These are phyloP conservation scores for Trichoderma brevicompactum DNA, from an alignment of 2,329 filamentous ascomycete species.

Conservation along the genomic window DNA sequence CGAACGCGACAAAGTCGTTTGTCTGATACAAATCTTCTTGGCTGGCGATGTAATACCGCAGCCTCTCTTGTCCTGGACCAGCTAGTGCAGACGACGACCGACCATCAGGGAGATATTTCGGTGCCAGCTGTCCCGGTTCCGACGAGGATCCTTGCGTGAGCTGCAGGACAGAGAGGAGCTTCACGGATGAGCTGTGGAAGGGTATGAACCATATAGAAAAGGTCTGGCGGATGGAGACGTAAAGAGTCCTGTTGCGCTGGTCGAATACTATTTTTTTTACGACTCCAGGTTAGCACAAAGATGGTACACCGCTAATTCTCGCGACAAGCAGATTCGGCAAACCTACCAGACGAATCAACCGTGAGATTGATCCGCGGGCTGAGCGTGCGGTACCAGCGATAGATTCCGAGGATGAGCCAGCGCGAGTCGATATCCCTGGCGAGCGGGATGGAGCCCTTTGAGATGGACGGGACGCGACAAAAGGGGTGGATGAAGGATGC, in stretches of 20 bases:
- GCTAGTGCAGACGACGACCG: slow-evolving; percentile 30
- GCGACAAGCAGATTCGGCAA: no score
- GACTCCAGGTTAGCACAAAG: not conserved
- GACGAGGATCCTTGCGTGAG: slow-evolving; percentile 54
- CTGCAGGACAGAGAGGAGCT: slow-evolving; percentile 69
- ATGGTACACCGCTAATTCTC: not conserved
- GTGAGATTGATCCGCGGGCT: slow-evolving; percentile 72
- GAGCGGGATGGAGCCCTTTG: slow-evolving; percentile 47
- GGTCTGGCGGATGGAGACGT: slow-evolving; percentile 72
- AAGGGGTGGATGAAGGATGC: slow-evolving; percentile 80
- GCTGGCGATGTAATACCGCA: slow-evolving; percentile 68
- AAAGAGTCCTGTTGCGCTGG: slow-evolving; percentile 66
- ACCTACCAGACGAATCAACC: slow-evolving; percentile 62
- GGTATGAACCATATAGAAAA: slow-evolving; percentile 80
- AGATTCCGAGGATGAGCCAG: slow-evolving; percentile 69
- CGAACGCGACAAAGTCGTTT: slow-evolving; percentile 74
- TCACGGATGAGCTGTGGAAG: slow-evolving; percentile 70
- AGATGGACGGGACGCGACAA: slow-evolving; percentile 67
- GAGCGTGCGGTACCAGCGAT: slow-evolving; percentile 83
- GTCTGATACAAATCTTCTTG: slow-evolving; percentile 85
- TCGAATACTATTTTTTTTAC: slow-evolving; percentile 69
- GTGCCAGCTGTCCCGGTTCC: slow-evolving; percentile 9
- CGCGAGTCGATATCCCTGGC: slow-evolving; percentile 61
- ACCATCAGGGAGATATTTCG: slow-evolving; percentile 32
- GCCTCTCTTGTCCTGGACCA: slow-evolving; percentile 33